phyloP scores from a whole-genome alignment of 2,329 filamentous ascomycete genomes.

The Drechslerella stenobrocha region DNA sequence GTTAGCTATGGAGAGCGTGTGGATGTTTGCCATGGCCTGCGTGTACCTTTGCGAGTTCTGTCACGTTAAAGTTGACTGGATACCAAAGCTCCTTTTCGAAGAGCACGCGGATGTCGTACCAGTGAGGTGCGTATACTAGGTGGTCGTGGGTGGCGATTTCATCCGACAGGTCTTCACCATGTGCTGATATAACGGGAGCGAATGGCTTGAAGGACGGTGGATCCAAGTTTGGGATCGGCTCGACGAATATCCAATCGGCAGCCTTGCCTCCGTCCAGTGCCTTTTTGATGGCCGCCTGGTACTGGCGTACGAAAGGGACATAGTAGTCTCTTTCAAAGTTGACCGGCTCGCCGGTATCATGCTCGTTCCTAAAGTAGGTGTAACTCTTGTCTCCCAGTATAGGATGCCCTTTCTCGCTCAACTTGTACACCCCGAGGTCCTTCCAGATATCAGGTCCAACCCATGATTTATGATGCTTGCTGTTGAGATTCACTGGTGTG shows the following conservation, averaged over 20 bases:
- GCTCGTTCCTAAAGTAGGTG: slow-evolving; percentile 56
- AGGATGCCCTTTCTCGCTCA: slow-evolving; percentile 55
- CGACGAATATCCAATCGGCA: slow-evolving; percentile 56
- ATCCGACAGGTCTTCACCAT: slow-evolving; percentile 50
- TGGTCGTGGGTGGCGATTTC: slow-evolving; percentile 53
- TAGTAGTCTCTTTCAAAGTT: slow-evolving; percentile 59
- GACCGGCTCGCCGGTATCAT: slow-evolving; percentile 55
- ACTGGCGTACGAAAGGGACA: slow-evolving; percentile 56
- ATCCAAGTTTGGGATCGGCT: slow-evolving; percentile 58
- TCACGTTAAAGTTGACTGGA: slow-evolving; percentile 57
- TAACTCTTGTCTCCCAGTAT: slow-evolving; percentile 52
- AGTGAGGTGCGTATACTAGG: slow-evolving; percentile 58
- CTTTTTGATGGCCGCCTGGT: slow-evolving; percentile 53
- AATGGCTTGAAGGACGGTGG: slow-evolving; percentile 56
- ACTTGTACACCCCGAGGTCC: slow-evolving; percentile 55
- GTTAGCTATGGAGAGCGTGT: slow-evolving; percentile 14
- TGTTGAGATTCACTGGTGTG: slow-evolving; percentile 55
- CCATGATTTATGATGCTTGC: slow-evolving; percentile 54
- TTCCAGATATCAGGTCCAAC: slow-evolving; percentile 55
- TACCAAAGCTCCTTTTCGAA: slow-evolving; percentile 58
- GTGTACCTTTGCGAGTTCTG: slow-evolving; percentile 54
- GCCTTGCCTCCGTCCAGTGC: slow-evolving; percentile 54
- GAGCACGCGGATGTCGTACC: slow-evolving; percentile 58
- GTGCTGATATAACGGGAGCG: slow-evolving; percentile 36
- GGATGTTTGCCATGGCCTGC: no score